Conservation (phyloP, 2,329 filamentous ascomycete species). For the Sclerotinia trifoliorum region DNA sequence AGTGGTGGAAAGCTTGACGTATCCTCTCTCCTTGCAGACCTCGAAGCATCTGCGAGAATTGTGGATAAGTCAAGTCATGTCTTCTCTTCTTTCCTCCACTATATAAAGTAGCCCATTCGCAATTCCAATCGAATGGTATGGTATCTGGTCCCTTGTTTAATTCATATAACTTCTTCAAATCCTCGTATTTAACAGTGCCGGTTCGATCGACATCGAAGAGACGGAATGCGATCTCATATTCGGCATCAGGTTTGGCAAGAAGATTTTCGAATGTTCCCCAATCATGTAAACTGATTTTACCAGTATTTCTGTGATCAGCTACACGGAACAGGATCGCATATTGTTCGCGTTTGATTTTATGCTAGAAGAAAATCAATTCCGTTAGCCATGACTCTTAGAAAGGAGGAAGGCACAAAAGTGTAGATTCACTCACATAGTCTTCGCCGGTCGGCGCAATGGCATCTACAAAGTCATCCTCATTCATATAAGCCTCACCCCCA, state of each 20-base stretch:
- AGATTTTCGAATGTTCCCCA: slow-evolving; percentile 95
- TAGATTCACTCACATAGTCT: slow-evolving; percentile 74
- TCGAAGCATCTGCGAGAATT: slow-evolving; percentile 97
- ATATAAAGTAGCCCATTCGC: slow-evolving; percentile 94
- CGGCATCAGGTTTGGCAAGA: slow-evolving; percentile 88
- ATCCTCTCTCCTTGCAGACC: slow-evolving; percentile 95
- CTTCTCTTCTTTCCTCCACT: slow-evolving; percentile 83
- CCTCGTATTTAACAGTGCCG: slow-evolving; percentile 84
- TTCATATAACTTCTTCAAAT: slow-evolving; percentile 82
- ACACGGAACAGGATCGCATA: slow-evolving; percentile 92
- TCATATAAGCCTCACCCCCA: slow-evolving; percentile 77
- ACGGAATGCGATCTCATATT: slow-evolving; percentile 98
- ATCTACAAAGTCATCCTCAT: slow-evolving; percentile 81
- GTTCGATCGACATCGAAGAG: slow-evolving; percentile 86
- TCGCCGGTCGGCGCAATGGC: slow-evolving; percentile 83
- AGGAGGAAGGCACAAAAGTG: neutral
- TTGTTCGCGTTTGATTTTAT: slow-evolving; percentile 96
- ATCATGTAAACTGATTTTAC: slow-evolving; percentile 75
- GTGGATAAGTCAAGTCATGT: slow-evolving; percentile 89
- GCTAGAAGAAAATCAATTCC: slow-evolving; percentile 51
- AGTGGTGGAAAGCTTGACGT: slow-evolving; percentile 87
- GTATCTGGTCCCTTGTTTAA: slow-evolving; percentile 80
- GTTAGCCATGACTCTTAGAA: slow-evolving; percentile 29
- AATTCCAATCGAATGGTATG: slow-evolving; percentile 96
- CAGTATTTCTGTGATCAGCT: slow-evolving; percentile 74